Conservation (phyloP, 768 basidiomycete genomes). For the Suillus clintonianus region DNA sequence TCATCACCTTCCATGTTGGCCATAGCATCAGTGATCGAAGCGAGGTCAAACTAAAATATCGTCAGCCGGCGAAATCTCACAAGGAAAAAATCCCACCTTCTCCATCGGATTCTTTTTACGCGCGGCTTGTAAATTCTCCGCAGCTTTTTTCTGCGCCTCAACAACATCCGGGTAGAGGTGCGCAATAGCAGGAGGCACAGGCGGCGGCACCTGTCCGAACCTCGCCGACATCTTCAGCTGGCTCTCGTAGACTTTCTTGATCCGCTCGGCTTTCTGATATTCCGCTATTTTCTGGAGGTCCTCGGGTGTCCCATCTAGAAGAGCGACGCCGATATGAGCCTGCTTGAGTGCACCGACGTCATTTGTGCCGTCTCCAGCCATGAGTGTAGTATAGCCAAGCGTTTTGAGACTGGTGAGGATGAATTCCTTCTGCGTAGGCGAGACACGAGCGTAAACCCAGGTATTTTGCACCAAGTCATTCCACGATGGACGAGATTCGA, state of each 20-base stretch:
- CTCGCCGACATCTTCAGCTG: constrained; percentile 88
- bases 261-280: constrained; percentile 81
- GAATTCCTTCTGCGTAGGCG: constrained; percentile 92
- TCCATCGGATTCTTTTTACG: constrained; percentile 87
- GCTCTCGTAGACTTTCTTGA: constrained; percentile 97
- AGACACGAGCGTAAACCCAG: constrained; percentile 98
- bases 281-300: constrained; percentile 95
- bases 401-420: constrained; percentile 89
- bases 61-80: constrained; percentile 10
- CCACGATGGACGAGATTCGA: constrained; percentile 68
- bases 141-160: constrained; percentile 82
- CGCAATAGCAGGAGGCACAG: constrained; percentile 86
- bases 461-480: constrained; percentile 86
- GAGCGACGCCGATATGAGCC: constrained; percentile 94
- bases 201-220: constrained; percentile 92
- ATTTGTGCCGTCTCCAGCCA: constrained; percentile 99
- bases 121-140: constrained; percentile 61
- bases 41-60: constrained; percentile 67
- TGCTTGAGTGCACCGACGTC: constrained; percentile 98
- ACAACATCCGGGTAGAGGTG: constrained; percentile 90
- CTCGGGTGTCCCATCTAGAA: constrained; percentile 87
- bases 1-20: constrained; percentile 94
- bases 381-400: constrained; percentile 90
- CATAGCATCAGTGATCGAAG: constrained; percentile 79
- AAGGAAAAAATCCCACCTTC: constrained; percentile 54